These are phyloP conservation scores for Curvularia lunata DNA, from an alignment of 2,329 filamentous ascomycete species.

Conservation along the genomic window DNA sequence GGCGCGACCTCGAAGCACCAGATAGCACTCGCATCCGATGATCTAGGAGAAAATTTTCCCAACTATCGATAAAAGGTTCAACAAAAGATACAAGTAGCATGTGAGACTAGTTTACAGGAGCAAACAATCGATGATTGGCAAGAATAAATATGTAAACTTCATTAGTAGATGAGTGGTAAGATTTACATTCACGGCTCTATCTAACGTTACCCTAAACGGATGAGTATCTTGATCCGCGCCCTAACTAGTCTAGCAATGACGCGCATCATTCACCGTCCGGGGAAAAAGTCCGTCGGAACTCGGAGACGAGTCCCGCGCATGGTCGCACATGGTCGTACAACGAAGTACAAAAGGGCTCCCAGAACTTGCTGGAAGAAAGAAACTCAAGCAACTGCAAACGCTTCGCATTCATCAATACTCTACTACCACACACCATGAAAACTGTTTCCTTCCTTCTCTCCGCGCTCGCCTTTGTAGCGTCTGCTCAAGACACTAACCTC, in stretches of 20 bases:
- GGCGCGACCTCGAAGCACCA: no score
- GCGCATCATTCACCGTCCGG: neutral
- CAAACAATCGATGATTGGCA: neutral
- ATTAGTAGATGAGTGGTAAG: neutral
- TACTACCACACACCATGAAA: conserved; percentile 10
- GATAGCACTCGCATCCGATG: no score
- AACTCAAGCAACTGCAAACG: neutral
- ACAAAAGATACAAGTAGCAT: no score
- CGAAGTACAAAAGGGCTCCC: conserved; percentile 5
- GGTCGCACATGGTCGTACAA: neutral
- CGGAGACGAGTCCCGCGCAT: neutral
- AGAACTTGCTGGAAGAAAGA: neutral
- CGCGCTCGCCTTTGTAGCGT: conserved; percentile 1
- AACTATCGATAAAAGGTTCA: no score
- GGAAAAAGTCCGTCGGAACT: conserved; percentile 1
- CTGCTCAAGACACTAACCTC: conserved; percentile 15
- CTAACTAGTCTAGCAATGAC: neutral
- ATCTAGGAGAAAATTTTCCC: no score
- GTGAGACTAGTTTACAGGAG: neutral
- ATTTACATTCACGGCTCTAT: neutral
- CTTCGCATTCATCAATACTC: neutral
- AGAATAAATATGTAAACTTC: neutral
- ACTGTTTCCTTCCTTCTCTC: conserved; percentile 1
- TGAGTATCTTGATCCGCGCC: neutral
- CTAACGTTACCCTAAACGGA: neutral